Base-by-base conservation (phyloP, 768 basidiomycete genomes). In the Boletellus ananas region DNA sequence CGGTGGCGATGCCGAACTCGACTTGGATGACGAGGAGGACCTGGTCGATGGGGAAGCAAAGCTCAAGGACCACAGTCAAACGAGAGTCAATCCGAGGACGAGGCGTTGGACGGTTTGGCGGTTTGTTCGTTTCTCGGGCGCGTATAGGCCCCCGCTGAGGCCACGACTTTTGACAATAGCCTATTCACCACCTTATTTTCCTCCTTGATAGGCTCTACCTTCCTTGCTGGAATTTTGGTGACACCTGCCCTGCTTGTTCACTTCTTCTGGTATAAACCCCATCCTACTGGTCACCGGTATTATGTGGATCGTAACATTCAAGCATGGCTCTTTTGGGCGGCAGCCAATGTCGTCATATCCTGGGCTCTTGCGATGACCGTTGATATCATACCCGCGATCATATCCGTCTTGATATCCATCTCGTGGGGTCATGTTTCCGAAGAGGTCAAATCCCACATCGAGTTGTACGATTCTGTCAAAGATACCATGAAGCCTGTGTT, bases 311-410 rank as follows among this genome's bases (percentile, higher is more conserved):
- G 83, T 54, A 90, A 85, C 62, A 65, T 85, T 39, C 73, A 85
- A 63, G 84, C 85, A 3, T 91, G 88, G 88, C 72, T 90, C 3
- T 87, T 87, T 66, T 91, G 88, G 87, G 81, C 79, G 7, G 89
- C 87, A 5, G 78, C 84, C 34, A 90, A 91, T 64, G 70, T 90
- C 45, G 70, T 87, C 50, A 75, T 89, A 45, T 89, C 87, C 3
- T 91, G 88, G 88, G 84, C 75, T 53, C 80, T 91, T 31, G 89
- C 84, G 17, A 71, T 87, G 69, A 69, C 85, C 51, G 71, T 89
- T 57, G 85, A 90, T 62, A 66, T 90, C 46, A 66, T 87, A 45
- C 87, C 88, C 11, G 70, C 75, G 37, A 42, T 84, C 44, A 57
- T 74, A 44, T 79, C 74, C 35, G 73, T 77, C 55, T 55, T 78